phyloP scores from a whole-genome alignment of 1,284 basidiomycete genomes.

The Irpex lacteus region DNA sequence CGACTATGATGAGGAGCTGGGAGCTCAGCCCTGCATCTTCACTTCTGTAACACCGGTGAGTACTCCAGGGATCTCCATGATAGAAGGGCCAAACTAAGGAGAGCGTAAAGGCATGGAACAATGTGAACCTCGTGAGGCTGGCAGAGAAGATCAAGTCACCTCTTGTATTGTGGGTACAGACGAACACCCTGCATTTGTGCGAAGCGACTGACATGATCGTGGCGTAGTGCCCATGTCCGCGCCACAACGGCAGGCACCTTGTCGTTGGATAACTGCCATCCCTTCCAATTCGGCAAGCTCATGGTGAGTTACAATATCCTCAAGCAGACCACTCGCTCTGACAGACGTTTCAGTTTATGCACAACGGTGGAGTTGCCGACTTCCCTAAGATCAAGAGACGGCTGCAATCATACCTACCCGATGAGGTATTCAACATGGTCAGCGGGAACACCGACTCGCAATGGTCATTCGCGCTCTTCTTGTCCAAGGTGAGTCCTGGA shows the following conservation, averaged over 20 bases:
- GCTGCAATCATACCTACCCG: conserved; percentile 72
- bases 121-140: conserved; percentile 82
- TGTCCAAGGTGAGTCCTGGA: conserved; percentile 67
- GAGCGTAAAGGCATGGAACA: conserved; percentile 81
- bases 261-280: conserved; percentile 93
- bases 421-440: conserved; percentile 83
- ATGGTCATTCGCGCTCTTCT: conserved; percentile 91
- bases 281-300: conserved; percentile 82
- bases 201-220: neutral
- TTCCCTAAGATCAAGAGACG: conserved; percentile 81
- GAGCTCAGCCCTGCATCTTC: conserved; percentile 90
- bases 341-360: conserved; percentile 86
- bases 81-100: neutral
- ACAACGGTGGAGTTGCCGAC: conserved; percentile 87
- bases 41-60: conserved; percentile 91
- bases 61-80: conserved; percentile 8
- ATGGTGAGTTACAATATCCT: conserved; percentile 57
- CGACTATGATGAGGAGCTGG: conserved; percentile 75
- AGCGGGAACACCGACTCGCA: conserved; percentile 96
- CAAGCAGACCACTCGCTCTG: conserved; percentile 77
- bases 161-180: conserved; percentile 75
- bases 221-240: conserved; percentile 78
- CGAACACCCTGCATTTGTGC: neutral
- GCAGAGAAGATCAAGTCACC: conserved; percentile 96
- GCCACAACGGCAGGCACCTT: conserved; percentile 85